A percentile compares a stretch with the other conserved stretches of the same genome.
These are phyloP conservation scores for Tolypocladium sp. DNA, from an alignment of 2,329 filamentous ascomycete genomes.

Conservation along the genomic window DNA sequence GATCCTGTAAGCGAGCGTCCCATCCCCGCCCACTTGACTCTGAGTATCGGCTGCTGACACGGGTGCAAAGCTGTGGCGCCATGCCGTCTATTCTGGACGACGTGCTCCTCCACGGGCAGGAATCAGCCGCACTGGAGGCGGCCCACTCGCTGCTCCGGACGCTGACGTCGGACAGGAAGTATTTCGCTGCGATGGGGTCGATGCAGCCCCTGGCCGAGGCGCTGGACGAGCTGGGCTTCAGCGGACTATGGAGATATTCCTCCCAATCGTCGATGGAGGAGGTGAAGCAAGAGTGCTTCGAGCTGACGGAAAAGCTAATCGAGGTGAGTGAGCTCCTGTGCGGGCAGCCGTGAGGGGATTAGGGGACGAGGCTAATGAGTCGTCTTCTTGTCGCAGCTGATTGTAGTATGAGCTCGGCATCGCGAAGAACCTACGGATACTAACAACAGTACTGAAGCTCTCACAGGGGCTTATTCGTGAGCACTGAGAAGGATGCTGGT, in stretches of 20 bases:
- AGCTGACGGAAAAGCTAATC: slow-evolving; percentile 50
- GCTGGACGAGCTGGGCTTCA: slow-evolving; percentile 52
- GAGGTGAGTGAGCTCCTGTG: slow-evolving; percentile 33
- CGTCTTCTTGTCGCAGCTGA: not conserved
- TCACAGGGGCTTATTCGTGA: not conserved
- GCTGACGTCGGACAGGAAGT: slow-evolving; percentile 44
- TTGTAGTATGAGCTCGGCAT: slow-evolving; percentile 3
- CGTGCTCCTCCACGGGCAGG: slow-evolving; percentile 54
- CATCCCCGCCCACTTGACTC: not conserved
- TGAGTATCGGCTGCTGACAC: slow-evolving; percentile 3
- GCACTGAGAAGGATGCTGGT: not conserved
- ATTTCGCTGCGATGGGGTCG: slow-evolving; percentile 37
- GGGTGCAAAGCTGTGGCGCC: slow-evolving; percentile 36
- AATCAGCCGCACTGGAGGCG: slow-evolving; percentile 47
- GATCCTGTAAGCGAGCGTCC: slow-evolving; percentile 40
- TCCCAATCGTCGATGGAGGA: slow-evolving; percentile 40
- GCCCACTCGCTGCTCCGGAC: slow-evolving; percentile 52
- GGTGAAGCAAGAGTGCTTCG: slow-evolving; percentile 41
- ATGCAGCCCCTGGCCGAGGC: slow-evolving; percentile 39
- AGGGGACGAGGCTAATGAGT: not conserved
- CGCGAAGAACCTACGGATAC: not conserved
- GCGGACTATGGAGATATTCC: slow-evolving; percentile 51
- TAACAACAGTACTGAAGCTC: not conserved
- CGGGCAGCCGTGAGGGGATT: not conserved
- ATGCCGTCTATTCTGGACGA: slow-evolving; percentile 52